Evolutionary conservation across 2,329 filamentous ascomycete genomes (phyloP).

Genomic region (Emmonsiellopsis sp.): DNA sequence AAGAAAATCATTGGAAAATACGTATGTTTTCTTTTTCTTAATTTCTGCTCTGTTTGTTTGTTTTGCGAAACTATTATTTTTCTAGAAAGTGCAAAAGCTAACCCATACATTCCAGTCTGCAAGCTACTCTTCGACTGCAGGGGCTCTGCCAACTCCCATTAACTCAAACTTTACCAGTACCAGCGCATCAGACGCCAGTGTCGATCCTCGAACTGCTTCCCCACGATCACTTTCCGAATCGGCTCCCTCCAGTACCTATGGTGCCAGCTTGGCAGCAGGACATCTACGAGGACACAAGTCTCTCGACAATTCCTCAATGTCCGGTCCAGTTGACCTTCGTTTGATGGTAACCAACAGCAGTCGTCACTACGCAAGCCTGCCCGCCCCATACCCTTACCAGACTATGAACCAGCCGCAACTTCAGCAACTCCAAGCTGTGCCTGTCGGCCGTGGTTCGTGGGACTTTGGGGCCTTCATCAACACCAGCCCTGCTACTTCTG

Average conservation of each 20-base stretch:
- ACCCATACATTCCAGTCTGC: constrained; percentile 43
- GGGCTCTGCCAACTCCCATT: constrained; percentile 32
- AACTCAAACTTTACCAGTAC: constrained; percentile 31
- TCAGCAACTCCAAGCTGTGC: constrained; percentile 21
- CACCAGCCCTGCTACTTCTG: constrained; percentile 19
- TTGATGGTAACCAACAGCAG: constrained; percentile 22
- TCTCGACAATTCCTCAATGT: constrained; percentile 8
- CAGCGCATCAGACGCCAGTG: constrained; percentile 39
- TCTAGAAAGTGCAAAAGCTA: constrained; percentile 19
- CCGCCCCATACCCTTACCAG: constrained; percentile 24
- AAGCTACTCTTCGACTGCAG: constrained; percentile 59
- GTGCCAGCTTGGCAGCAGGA: constrained; percentile 32
- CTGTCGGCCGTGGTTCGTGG: constrained; percentile 28
- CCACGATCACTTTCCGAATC: constrained; percentile 41
- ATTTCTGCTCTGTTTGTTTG: not conserved
- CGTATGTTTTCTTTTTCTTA: constrained; percentile 39
- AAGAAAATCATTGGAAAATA: constrained; percentile 99
- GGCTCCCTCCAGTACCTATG: constrained; percentile 36
- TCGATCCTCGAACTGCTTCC: constrained; percentile 40
- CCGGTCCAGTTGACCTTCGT: constrained; percentile 32
- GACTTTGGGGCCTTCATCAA: constrained; percentile 27
- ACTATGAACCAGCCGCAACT: constrained; percentile 22
- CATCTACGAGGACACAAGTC: constrained; percentile 23
- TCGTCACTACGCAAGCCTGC: constrained; percentile 24
- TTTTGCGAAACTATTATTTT: constrained; percentile 21